Evolutionary conservation across 352 stramenopile species (phyloP), one percentile per base, ranked within the genome.

Genomic region (Poterioochromonas sp.): DNA sequence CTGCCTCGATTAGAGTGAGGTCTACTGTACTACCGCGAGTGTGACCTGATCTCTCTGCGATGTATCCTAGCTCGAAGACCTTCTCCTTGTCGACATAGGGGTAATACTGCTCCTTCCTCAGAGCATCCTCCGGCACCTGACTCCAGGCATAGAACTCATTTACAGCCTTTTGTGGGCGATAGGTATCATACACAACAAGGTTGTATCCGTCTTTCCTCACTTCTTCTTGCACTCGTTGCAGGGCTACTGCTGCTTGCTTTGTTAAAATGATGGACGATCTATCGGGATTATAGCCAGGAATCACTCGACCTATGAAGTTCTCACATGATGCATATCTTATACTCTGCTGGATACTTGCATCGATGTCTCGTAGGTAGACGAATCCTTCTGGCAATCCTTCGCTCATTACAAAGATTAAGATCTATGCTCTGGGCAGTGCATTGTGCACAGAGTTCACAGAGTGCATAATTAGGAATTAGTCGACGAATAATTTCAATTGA

Each of bases 81-180:
- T 49, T 47, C 8, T 26, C 18, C 32, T 44, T 40, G 35, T 73
- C 37, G 3, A 73, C 8, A 11, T 3, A 26, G 18, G 63, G 63
- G 37, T 73, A 73, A 32, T 47, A 73, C 63, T 47, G 11, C 2
- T 11, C 37, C 35, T 73, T 43, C 40, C 12, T 73, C 20, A 73
- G 63, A 47, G 12, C 8, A 73, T 73, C 63, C 26, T 15, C 29
- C 5, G 58, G 11, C 8, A 11, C 37, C 11, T 44, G 8, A 5
- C 11, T 34, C 63, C 63, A 73, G 2, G 37, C 12, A 5, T n/a
- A 8, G 32, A 73, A 73, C 2, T 44, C 5, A 49, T 73, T 29
- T 32, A 73, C 63, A 26, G 63, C 63, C 32, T 47, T 40, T 32
- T 73, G 63, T 12, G 63, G 63, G 47, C 63, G 63, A 32, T 73